Conservation (phyloP, 1,284 basidiomycete genomes). For the Phellopilus nigrolimitatus region DNA sequence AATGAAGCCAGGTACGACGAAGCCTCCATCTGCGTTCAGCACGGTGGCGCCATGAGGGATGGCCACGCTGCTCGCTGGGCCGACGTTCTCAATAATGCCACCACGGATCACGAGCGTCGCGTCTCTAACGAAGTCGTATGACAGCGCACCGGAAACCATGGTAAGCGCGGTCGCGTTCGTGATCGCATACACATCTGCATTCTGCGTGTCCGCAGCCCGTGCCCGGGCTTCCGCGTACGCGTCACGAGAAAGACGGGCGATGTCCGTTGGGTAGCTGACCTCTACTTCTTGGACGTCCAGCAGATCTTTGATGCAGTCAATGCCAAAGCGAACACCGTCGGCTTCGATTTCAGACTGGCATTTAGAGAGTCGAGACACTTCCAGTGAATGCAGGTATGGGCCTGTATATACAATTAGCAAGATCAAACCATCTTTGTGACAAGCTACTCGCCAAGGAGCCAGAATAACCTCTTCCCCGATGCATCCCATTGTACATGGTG, state of each 20-base stretch:
- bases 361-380: slow-evolving; percentile 44
- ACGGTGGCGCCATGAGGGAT: slow-evolving; percentile 43
- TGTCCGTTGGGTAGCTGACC: slow-evolving; percentile 56
- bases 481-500: slow-evolving; percentile 59
- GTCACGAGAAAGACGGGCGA: slow-evolving; percentile 51
- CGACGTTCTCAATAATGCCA: slow-evolving; percentile 52
- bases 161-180: slow-evolving; percentile 63
- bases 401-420: slow-evolving; percentile 36
- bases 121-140: slow-evolving; percentile 42
- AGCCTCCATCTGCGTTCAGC: slow-evolving; percentile 58
- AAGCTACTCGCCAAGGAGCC: slow-evolving; percentile 57
- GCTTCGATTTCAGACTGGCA: slow-evolving; percentile 44
- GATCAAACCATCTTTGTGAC: background rate
- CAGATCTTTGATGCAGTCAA: slow-evolving; percentile 49
- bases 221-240: slow-evolving; percentile 29
- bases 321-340: slow-evolving; percentile 52
- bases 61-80: slow-evolving; percentile 34
- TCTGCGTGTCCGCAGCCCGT: slow-evolving; percentile 14
- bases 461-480: slow-evolving; percentile 60
- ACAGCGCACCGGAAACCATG: slow-evolving; percentile 46
- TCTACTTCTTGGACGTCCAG: slow-evolving; percentile 52
- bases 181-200: slow-evolving; percentile 48
- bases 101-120: slow-evolving; percentile 48
- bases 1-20: slow-evolving; percentile 64
- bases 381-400: slow-evolving; percentile 57